phyloP scores from a whole-genome alignment of 1,284 basidiomycete species.

The Wolfiporia cocos region DNA sequence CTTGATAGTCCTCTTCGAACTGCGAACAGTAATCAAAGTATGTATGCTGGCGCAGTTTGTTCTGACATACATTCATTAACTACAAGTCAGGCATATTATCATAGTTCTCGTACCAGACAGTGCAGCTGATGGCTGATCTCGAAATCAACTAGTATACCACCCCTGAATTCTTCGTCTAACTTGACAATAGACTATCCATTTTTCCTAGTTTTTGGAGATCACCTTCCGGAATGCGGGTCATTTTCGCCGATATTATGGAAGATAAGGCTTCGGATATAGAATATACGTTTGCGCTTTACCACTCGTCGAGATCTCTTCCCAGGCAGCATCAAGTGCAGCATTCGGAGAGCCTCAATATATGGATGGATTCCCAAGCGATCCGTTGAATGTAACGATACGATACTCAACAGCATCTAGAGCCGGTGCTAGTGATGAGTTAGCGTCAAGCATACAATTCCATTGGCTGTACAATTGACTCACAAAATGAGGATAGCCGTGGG shows the following conservation, averaged over 20 bases:
- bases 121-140: conserved; percentile 5
- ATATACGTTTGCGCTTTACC: not conserved
- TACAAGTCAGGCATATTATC: not conserved
- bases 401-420: conserved; percentile 4
- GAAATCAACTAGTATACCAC: not conserved
- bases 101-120: not conserved
- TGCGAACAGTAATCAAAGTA: conserved; percentile 1
- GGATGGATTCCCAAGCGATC: not conserved
- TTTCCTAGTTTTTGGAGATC: not conserved
- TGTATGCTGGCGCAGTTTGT: conserved; percentile 1
- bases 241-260: not conserved
- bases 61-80: not conserved
- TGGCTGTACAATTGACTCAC: not conserved
- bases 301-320: conserved; percentile 1
- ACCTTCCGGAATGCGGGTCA: not conserved
- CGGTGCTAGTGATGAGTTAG: not conserved
- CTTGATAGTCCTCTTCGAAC: not conserved
- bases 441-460: too few relatives aligned
- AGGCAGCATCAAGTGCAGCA: conserved; percentile 1
- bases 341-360: conserved; percentile 1
- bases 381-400: conserved; percentile 1
- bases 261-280: not conserved
- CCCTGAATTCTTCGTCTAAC: conserved; percentile 2
- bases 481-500: not conserved
- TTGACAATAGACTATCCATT: not conserved